Conservation (phyloP, 495 filamentous ascomycete genomes). For the Pseudotulostoma volvatum region DNA sequence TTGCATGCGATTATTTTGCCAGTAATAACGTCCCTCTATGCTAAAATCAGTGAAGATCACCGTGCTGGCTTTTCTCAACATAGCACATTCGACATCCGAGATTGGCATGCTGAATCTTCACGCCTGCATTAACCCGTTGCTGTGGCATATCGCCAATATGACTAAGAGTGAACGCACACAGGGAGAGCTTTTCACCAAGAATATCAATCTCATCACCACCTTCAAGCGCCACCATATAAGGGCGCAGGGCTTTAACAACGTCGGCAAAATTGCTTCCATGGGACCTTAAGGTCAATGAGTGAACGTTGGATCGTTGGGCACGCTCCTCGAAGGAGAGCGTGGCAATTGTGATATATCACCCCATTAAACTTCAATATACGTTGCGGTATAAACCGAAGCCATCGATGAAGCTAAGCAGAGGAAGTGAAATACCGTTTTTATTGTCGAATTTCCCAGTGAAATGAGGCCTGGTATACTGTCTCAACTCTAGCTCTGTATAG, state of each 20-base stretch:
- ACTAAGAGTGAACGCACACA: background rate
- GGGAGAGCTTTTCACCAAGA: background rate
- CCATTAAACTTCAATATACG: background rate
- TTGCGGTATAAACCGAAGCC: background rate
- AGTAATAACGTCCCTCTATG: background rate
- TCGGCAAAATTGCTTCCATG: slow-evolving; percentile 1
- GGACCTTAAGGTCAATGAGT: background rate
- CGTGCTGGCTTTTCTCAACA: background rate
- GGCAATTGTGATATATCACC: background rate
- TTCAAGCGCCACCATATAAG: too few species aligned
- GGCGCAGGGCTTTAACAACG: background rate
- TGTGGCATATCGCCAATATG: background rate
- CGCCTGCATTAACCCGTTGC: background rate
- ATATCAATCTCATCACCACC: background rate
- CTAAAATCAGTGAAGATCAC: background rate
- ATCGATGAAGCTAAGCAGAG: slow-evolving; percentile 1
- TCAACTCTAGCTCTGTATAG: background rate
- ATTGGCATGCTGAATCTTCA: background rate
- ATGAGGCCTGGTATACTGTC: background rate
- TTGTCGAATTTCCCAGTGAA: background rate
- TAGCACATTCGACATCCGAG: background rate
- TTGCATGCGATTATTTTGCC: background rate
- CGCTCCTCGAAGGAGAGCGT: background rate
- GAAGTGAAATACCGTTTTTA: background rate
- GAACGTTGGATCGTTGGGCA: background rate